Evolutionary conservation across 192 early-diverging fungal genomes (phyloP), one percentile per base, ranked within the genome.

Genomic region (Mortierella claussenii): DNA sequence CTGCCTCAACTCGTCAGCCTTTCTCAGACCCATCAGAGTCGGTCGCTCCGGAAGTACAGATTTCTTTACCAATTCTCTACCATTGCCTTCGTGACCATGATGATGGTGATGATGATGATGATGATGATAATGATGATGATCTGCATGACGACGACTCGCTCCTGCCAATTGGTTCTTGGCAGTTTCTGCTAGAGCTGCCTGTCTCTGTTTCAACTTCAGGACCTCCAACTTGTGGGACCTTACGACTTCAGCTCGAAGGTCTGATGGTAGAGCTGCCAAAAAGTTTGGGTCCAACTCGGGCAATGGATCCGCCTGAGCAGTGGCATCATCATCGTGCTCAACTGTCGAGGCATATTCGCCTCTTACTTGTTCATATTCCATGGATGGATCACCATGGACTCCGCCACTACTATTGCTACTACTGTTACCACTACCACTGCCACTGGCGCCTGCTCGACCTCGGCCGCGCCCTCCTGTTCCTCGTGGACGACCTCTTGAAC

Each of bases 171-270:
- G 31, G 1, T 37, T 30, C 31, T 21, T 63, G 11, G 36, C 13
- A 7, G 18, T 21, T 8, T 8, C 23, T 20, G 52, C 30, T 6
- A 17, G 52, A 9, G 28, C 36, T 13, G 45, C 65, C 21, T 50
- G 50, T 28, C 33, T 52, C 28, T 47, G 70, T 4, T 56, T 62
- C 10, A 30, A 23, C 50, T 75, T 75, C 32, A 66, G 5, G 20
- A 55, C n/a, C 60, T 65, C 62, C 2, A 75, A 8, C 4, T 40
- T 37, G 21, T 66, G 70, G 0, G 55, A 55, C 2, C 42, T 24
- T 31, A 63, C 70, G 0, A 75, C 17, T 31, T 75, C 70, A 7
- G 56, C 57, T 24, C 70, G 70, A 48, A 75, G 55, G n/a, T 75
- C 70, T 5, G 55, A 43, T 17, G 70, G 70, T 17, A 75, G 18